Conservation (phyloP, 768 basidiomycete genomes). For the Sporobolomyces phaffii region DNA sequence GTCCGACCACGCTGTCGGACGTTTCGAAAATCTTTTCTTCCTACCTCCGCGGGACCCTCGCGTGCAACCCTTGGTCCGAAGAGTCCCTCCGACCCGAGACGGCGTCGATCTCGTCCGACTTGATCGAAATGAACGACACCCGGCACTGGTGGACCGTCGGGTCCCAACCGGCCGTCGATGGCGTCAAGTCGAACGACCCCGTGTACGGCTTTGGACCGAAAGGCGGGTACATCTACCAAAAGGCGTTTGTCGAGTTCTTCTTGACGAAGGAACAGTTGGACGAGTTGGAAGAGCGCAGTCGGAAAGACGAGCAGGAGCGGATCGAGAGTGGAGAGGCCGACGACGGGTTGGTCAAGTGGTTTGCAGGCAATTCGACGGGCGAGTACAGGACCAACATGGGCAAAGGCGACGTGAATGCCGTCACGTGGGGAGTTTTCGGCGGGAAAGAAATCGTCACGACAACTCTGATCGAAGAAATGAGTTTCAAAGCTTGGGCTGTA, state of each 20-base stretch:
- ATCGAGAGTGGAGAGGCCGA: constrained; percentile 55
- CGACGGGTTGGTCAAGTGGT: constrained; percentile 52
- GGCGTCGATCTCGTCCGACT: constrained; percentile 64
- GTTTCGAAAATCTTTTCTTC: constrained; percentile 72
- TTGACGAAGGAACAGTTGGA: constrained; percentile 49
- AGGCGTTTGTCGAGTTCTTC: constrained; percentile 96
- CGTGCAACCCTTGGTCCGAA: constrained; percentile 81
- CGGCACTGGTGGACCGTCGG: constrained; percentile 92
- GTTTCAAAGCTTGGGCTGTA: constrained; percentile 96
- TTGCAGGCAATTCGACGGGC: constrained; percentile 74
- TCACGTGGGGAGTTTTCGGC: constrained; percentile 98
- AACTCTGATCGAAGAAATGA: constrained; percentile 90
- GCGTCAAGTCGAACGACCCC: constrained; percentile 63
- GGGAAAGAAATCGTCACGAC: constrained; percentile 93
- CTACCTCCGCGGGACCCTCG: constrained; percentile 63
- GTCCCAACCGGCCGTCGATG: constrained; percentile 90
- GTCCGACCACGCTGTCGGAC: constrained; percentile 61
- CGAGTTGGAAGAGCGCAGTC: constrained; percentile 32
- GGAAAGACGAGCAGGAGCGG: constrained; percentile 51
- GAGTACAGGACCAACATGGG: constrained; percentile 72
- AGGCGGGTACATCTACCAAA: constrained; percentile 93
- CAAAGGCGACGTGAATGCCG: constrained; percentile 76
- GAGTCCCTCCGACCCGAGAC: constrained; percentile 77
- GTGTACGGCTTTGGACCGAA: constrained; percentile 89
- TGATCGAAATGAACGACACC: constrained; percentile 64